A percentile compares a stretch with the other conserved stretches of the same genome.
Conservation (phyloP, 2,329 filamentous ascomycete genomes). For the Corinectria fuckeliana region DNA sequence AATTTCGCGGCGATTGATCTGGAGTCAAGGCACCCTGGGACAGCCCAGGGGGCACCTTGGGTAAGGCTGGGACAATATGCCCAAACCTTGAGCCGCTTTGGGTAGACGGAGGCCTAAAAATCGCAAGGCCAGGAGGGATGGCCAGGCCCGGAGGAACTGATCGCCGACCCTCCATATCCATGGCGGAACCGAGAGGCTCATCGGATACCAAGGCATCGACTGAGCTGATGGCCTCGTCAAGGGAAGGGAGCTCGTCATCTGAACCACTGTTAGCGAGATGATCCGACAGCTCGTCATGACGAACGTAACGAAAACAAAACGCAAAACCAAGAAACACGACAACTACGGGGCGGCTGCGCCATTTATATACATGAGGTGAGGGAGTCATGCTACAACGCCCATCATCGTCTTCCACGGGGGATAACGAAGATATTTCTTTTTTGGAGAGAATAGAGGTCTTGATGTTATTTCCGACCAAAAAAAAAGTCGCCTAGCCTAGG, state of each 20-base stretch:
- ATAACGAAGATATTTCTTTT: slow-evolving; percentile 44
- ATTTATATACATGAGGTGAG: slow-evolving; percentile 52
- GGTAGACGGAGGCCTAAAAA: slow-evolving; percentile 30
- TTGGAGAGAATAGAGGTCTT: slow-evolving; percentile 48
- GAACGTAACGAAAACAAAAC: slow-evolving; percentile 33
- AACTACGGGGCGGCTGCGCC: slow-evolving; percentile 40
- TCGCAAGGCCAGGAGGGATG: slow-evolving; percentile 30
- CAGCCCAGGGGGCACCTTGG: slow-evolving; percentile 36
- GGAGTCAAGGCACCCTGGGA: slow-evolving; percentile 41
- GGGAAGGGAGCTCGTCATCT: slow-evolving; percentile 69
- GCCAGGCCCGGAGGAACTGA: slow-evolving; percentile 43
- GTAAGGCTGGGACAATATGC: slow-evolving; percentile 36
- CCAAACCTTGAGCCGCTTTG: slow-evolving; percentile 26
- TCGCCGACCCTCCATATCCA: slow-evolving; percentile 24
- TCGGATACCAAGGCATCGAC: slow-evolving; percentile 75
- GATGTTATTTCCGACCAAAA: slow-evolving; percentile 52
- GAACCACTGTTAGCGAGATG: slow-evolving; percentile 51
- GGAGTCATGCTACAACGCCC: slow-evolving; percentile 61
- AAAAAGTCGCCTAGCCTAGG: slow-evolving; percentile 42
- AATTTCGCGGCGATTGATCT: slow-evolving; percentile 43
- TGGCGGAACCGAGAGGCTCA: slow-evolving; percentile 40
- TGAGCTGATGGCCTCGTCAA: slow-evolving; percentile 67
- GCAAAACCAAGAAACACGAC: slow-evolving; percentile 27
- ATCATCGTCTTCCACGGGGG: slow-evolving; percentile 67
- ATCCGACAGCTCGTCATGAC: slow-evolving; percentile 25